These are phyloP conservation scores for Penicillium sp. DNA, from an alignment of 2,329 filamentous ascomycete species.

Conservation along the genomic window DNA sequence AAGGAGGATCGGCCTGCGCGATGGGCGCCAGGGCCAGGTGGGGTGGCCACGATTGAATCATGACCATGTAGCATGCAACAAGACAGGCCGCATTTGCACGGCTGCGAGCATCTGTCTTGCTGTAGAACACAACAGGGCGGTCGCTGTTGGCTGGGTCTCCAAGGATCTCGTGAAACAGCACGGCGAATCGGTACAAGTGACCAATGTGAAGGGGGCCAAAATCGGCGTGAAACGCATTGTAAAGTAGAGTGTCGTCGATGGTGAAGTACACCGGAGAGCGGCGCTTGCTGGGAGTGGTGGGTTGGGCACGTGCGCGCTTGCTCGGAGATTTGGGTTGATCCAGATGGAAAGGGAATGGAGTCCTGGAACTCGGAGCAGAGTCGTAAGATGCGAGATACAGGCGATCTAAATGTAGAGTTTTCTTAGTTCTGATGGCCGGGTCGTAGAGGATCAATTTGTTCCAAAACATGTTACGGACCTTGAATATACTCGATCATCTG, in stretches of 20 bases:
- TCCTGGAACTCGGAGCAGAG: slow-evolving; percentile 75
- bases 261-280: slow-evolving; percentile 87
- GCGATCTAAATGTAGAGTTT: slow-evolving; percentile 63
- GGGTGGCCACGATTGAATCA: slow-evolving; percentile 96
- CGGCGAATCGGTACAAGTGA: slow-evolving; percentile 93
- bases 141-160: slow-evolving; percentile 89
- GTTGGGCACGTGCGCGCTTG: slow-evolving; percentile 68
- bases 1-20: slow-evolving; percentile 90
- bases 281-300: slow-evolving; percentile 57
- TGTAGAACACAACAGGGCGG: slow-evolving; percentile 93
- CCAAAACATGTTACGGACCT: slow-evolving; percentile 58
- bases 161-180: slow-evolving; percentile 92
- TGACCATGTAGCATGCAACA: slow-evolving; percentile 96
- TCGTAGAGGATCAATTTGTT: slow-evolving; percentile 36
- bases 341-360: slow-evolving; percentile 79
- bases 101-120: slow-evolving; percentile 87
- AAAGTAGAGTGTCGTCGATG: slow-evolving; percentile 86
- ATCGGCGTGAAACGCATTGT: slow-evolving; percentile 98
- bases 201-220: slow-evolving; percentile 97
- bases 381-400: slow-evolving; percentile 93
- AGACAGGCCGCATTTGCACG: slow-evolving; percentile 86
- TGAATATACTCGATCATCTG: slow-evolving; percentile 96
- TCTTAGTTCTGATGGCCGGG: slow-evolving; percentile 13
- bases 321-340: slow-evolving; percentile 64
- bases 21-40: slow-evolving; percentile 94